These are phyloP conservation scores for Flaveria floridana DNA, from an alignment of 140 eudicot species.

Conservation along the genomic window DNA sequence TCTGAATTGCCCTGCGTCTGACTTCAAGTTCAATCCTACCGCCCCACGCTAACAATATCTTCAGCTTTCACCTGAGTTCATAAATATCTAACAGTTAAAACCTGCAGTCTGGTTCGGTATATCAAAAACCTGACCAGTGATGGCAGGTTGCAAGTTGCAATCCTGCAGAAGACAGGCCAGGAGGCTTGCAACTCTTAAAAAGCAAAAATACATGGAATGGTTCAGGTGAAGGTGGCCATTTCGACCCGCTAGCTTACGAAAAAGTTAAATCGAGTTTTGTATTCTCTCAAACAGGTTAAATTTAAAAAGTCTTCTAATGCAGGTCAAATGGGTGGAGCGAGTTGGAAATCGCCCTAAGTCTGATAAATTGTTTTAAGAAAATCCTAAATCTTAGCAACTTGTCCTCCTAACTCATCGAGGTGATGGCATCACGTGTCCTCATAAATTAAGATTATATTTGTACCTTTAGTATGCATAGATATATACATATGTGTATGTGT, in stretches of 20 bases:
- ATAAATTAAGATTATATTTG: background rate
- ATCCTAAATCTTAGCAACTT: background rate
- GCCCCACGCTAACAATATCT: conserved; percentile 6
- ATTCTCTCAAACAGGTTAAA: background rate
- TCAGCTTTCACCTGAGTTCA: conserved; percentile 33
- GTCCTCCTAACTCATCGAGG: background rate
- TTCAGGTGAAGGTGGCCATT: background rate
- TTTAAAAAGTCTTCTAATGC: background rate
- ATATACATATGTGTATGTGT: no score
- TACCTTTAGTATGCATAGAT: no score
- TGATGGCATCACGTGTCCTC: background rate
- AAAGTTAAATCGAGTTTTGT: background rate
- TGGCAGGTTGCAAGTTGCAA: conserved; percentile 11
- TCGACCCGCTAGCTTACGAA: background rate
- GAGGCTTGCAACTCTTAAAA: conserved; percentile 7
- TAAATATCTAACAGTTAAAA: conserved; percentile 25
- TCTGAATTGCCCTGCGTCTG: conserved; percentile 10
- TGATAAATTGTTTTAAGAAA: background rate
- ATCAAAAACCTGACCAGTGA: background rate
- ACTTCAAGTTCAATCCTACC: conserved; percentile 10
- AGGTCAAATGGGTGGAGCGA: background rate
- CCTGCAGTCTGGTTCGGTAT: conserved; percentile 5
- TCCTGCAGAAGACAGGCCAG: conserved; percentile 7
- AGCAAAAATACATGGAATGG: conserved; percentile 6
- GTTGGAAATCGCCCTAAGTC: background rate